Evolutionary conservation across 768 basidiomycete species (phyloP).

Genomic region (Mrakia gelida): DNA sequence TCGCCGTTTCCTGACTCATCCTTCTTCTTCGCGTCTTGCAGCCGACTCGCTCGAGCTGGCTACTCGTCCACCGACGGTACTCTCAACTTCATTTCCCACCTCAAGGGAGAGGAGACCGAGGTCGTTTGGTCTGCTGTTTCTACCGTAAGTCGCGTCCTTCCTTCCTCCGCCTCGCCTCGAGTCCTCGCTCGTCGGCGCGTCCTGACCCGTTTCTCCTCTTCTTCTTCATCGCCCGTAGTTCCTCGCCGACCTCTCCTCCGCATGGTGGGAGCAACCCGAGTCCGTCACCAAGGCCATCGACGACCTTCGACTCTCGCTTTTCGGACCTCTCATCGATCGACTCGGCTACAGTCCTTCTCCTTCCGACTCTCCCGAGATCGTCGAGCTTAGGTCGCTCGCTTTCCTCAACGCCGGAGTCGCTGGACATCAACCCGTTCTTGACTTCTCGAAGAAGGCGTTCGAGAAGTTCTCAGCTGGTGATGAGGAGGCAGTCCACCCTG

Average conservation of each 20-base stretch:
- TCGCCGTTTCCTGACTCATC: too few species aligned
- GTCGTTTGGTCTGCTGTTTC: constrained; percentile 47
- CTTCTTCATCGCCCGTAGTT: constrained; percentile 55
- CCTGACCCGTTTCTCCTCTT: constrained; percentile 23
- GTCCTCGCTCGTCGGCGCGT: constrained; percentile 29
- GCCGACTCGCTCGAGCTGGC: constrained; percentile 73
- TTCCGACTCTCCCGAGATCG: constrained; percentile 62
- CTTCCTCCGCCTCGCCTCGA: neutral
- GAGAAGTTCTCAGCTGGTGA: constrained; percentile 53
- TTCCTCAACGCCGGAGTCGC: constrained; percentile 48
- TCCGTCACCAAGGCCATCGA: constrained; percentile 52
- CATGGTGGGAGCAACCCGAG: constrained; percentile 78
- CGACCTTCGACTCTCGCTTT: constrained; percentile 44
- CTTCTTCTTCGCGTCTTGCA: too few species aligned
- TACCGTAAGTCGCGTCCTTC: constrained; percentile 51
- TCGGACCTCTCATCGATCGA: constrained; percentile 68
- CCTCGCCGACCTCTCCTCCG: constrained; percentile 54
- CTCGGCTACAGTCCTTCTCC: constrained; percentile 72
- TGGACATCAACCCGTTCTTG: constrained; percentile 53
- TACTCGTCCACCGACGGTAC: constrained; percentile 70
- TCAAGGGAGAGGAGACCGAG: constrained; percentile 59
- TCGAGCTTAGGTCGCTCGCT: constrained; percentile 69
- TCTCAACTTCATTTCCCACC: constrained; percentile 63
- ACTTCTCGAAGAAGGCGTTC: constrained; percentile 69
- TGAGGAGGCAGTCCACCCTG: constrained; percentile 77